A percentile compares a stretch with the other conserved stretches of the same genome.
Evolutionary conservation across 139 green algal genomes (phyloP).

Genomic region (Picochlorum sp.): DNA sequence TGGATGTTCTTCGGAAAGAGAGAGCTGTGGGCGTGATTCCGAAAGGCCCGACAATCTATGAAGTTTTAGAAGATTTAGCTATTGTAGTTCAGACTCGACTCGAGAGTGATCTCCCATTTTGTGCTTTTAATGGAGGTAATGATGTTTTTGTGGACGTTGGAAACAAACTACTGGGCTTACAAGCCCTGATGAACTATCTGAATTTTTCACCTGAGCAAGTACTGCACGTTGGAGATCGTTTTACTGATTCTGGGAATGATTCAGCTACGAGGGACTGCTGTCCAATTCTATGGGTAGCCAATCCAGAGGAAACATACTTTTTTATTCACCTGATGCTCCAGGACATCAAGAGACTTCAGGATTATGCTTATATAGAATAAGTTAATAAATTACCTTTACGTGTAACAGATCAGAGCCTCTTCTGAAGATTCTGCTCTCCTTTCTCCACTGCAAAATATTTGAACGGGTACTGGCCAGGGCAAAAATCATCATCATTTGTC

Average conservation of each 20-base stretch:
- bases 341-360: slow-evolving; percentile 34
- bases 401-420: not conserved
- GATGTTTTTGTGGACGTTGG: slow-evolving; percentile 92
- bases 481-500: not conserved
- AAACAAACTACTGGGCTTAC: slow-evolving; percentile 88
- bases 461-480: too few species aligned
- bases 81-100: slow-evolving; percentile 78
- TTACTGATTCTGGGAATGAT: slow-evolving; percentile 90
- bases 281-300: slow-evolving; percentile 92
- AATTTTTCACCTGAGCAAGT: slow-evolving; percentile 35
- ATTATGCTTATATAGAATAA: slow-evolving; percentile 4
- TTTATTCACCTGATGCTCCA: slow-evolving; percentile 70
- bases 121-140: slow-evolving; percentile 93
- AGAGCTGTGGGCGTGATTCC: slow-evolving; percentile 80
- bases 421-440: too few species aligned
- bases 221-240: slow-evolving; percentile 89
- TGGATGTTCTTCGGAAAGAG: slow-evolving; percentile 76
- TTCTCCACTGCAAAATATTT: too few species aligned
- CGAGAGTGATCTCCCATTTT: slow-evolving; percentile 71
- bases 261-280: slow-evolving; percentile 76
- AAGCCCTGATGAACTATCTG: slow-evolving; percentile 80
- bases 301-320: slow-evolving; percentile 86
- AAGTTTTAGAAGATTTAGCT: slow-evolving; percentile 92
- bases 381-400: slow-evolving; percentile 6
- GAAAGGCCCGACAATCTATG: slow-evolving; percentile 73